Evolutionary conservation across 495 filamentous ascomycete genomes (phyloP), one percentile per base, ranked within the genome.

Genomic region (Pseudoneurospora amorphoporcata): DNA sequence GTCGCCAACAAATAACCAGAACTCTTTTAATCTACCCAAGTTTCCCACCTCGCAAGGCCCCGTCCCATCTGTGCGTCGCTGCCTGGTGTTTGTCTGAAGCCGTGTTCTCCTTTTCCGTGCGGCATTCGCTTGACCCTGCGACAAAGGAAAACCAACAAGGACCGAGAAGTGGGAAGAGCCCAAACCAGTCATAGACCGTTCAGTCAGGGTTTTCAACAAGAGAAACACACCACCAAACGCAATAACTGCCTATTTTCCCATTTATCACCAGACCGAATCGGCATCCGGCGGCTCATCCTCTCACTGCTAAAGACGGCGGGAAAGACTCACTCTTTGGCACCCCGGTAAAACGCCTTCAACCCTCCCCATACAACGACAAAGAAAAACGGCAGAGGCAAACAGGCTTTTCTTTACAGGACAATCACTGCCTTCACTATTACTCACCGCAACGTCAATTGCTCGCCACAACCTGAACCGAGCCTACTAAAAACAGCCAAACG

Each of bases 161-260:
- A 65, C 53, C 53, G 17, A 65, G 14, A 17, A 65, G 53, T 65
- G 53, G 53, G 53, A 65, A 65, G 53, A 65, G 53, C 29, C 29
- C 53, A 65, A 29, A 7, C 53, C 53, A 65, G 53, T 61, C 53
- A 65, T 65, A 65, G 53, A 65, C 14, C 29, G 53, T 65, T 65
- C 47, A 43, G 16, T 43, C 43, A 65, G 53, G 53, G 53, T 65
- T 65, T 65, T 65, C 53, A 65, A 65, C 53, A n/a, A 58, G n/a
- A 43, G 45, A 68, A 53, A 72, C 70, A 72, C 45, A 72, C 70
- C 29, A 68, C 70, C 70, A 68, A 23, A 68, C 69, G 71, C 45
- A 43, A 71, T 35, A 76, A 69, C 73, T 75, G 65, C 69, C 45
- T 53, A 29, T 53, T 53, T 19, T 53, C 19, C 19, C 45, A 53